phyloP scores from a whole-genome alignment of 1,284 basidiomycete species.

The Cryptococcus sp. region DNA sequence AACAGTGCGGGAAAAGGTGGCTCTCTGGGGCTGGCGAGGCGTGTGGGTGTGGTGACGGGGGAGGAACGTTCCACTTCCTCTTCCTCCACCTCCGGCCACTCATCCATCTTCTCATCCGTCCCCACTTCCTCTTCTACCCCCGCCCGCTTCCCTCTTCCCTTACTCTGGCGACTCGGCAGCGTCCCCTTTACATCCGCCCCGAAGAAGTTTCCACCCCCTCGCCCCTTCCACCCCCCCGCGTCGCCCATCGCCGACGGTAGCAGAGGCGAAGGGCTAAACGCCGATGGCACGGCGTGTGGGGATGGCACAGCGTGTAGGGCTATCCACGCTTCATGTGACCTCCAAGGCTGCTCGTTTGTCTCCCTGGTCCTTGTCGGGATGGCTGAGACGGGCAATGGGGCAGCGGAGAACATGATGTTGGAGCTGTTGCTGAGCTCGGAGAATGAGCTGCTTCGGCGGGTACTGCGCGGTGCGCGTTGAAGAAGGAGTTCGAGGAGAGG shows the following conservation, averaged over 20 bases:
- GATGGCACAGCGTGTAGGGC: slow-evolving; percentile 23
- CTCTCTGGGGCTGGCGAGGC: neutral
- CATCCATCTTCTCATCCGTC: neutral
- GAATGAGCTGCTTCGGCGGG: no score
- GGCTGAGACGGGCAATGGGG: no score
- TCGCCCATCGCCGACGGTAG: slow-evolving; percentile 6
- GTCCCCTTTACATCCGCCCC: slow-evolving; percentile 12
- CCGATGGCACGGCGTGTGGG: slow-evolving; percentile 14
- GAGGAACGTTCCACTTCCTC: neutral
- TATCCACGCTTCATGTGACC: slow-evolving; percentile 33
- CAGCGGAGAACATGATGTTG: no score
- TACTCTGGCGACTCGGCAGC: neutral
- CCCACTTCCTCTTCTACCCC: neutral
- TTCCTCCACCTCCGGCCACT: no score
- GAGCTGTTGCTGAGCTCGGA: no score
- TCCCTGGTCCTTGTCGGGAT: no score
- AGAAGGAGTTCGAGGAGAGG: no score
- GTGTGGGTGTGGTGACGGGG: neutral
- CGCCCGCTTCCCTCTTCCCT: neutral
- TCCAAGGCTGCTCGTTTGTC: slow-evolving; percentile 32
- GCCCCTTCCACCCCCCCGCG: slow-evolving; percentile 7
- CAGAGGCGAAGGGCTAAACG: neutral
- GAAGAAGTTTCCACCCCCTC: slow-evolving; percentile 12
- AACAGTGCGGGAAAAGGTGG: neutral
- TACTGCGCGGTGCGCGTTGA: no score